phyloP scores from a whole-genome alignment of 768 basidiomycete genomes.

The Tricholoma sp. region DNA sequence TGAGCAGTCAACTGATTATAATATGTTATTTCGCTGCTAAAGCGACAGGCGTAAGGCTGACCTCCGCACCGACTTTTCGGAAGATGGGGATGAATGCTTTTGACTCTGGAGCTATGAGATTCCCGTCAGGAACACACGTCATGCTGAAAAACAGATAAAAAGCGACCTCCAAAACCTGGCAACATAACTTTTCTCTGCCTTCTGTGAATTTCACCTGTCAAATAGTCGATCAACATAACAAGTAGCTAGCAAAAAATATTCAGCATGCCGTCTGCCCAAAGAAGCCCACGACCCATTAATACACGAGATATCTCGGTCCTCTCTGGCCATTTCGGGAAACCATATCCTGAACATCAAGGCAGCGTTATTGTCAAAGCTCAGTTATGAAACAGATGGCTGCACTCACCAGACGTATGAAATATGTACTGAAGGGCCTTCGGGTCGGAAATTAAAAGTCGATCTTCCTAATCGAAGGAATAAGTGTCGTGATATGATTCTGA shows the following conservation, averaged over 20 bases:
- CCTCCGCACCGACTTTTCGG: slow-evolving; percentile 37
- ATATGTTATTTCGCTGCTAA: neutral
- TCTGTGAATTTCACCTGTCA: slow-evolving; percentile 40
- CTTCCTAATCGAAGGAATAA: slow-evolving; percentile 31
- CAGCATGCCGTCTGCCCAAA: slow-evolving; percentile 47
- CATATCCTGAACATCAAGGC: slow-evolving; percentile 34
- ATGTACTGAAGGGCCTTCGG: slow-evolving; percentile 57
- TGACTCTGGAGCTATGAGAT: slow-evolving; percentile 33
- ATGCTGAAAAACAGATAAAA: neutral
- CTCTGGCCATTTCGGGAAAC: slow-evolving; percentile 47
- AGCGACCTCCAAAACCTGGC: slow-evolving; percentile 48
- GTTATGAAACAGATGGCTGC: neutral
- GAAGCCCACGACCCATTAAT: slow-evolving; percentile 46
- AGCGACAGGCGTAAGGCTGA: slow-evolving; percentile 8
- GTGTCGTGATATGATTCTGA: neutral
- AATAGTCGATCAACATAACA: neutral
- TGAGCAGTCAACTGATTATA: slow-evolving; percentile 36
- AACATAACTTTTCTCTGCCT: slow-evolving; percentile 51
- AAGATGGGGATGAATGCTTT: slow-evolving; percentile 49
- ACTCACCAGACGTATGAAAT: slow-evolving; percentile 44
- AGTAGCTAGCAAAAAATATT: neutral
- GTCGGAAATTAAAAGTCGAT: slow-evolving; percentile 49
- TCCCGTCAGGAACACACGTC: neutral
- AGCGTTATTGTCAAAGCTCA: slow-evolving; percentile 4
- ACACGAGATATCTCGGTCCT: slow-evolving; percentile 45